Conservation (phyloP, 2,329 filamentous ascomycete genomes). For the Pestalotiopsis sp. region DNA sequence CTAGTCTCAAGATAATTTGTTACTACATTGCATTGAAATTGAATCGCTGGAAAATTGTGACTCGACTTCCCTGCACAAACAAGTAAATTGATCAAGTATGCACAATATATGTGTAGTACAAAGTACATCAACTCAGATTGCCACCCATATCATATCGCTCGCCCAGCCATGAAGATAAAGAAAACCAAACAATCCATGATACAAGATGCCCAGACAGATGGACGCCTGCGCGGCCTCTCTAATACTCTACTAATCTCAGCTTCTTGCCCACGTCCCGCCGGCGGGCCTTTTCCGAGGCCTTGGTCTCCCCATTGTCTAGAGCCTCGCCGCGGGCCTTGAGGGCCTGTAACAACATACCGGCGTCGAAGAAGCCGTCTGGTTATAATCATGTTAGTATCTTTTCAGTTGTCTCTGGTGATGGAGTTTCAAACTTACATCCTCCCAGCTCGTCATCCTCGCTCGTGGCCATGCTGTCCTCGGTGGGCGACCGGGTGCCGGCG, state of each 20-base stretch:
- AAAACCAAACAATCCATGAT: not conserved
- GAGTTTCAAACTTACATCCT: constrained; percentile 74
- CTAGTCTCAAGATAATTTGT: not conserved
- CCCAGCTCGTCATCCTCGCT: constrained; percentile 90
- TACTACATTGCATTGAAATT: too few species aligned
- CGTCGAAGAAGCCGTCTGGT: constrained; percentile 94
- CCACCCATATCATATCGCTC: not conserved
- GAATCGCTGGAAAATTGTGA: too few species aligned
- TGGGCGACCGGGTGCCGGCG: constrained; percentile 60
- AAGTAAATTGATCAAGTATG: not conserved
- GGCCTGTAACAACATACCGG: constrained; percentile 89
- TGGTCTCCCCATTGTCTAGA: constrained; percentile 53
- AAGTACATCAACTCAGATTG: not conserved
- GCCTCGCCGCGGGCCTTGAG: constrained; percentile 72
- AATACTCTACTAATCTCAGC: constrained; percentile 72
- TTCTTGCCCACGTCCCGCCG: constrained; percentile 76
- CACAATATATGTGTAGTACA: not conserved
- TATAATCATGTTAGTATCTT: constrained; percentile 20
- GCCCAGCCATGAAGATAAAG: not conserved
- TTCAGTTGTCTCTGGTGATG: constrained; percentile 4
- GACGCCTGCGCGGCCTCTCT: constrained; percentile 18
- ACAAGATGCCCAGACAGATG: constrained; percentile 3
- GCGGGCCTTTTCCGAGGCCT: constrained; percentile 60
- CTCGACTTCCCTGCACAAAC: too few species aligned
- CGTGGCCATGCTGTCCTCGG: constrained; percentile 70